phyloP scores from a whole-genome alignment of 768 basidiomycete species.

The Phanerochaete carnosa region DNA sequence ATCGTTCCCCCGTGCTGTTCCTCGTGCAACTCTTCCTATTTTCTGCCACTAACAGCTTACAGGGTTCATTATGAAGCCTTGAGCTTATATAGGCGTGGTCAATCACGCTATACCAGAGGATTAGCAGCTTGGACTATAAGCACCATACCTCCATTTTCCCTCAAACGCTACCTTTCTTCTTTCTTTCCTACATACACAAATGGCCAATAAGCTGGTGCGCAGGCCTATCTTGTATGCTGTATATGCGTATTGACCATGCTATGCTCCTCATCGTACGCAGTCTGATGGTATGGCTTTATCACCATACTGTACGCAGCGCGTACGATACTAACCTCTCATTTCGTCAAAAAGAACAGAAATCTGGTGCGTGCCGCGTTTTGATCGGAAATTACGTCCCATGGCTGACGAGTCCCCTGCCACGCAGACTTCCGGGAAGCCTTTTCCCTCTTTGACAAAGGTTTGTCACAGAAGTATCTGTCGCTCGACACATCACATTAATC shows the following conservation, averaged over 20 bases:
- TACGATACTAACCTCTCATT: constrained; percentile 12
- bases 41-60: too few species aligned
- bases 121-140: constrained; percentile 14
- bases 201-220: constrained; percentile 57
- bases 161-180: constrained; percentile 7
- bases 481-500: constrained; percentile 1
- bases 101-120: not conserved
- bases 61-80: too few species aligned
- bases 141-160: constrained; percentile 4
- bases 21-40: too few species aligned
- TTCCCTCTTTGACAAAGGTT: constrained; percentile 95
- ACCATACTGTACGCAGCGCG: constrained; percentile 12
- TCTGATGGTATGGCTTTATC: constrained; percentile 24
- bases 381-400: not conserved
- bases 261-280: constrained; percentile 9
- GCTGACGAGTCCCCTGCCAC: not conserved
- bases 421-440: constrained; percentile 99
- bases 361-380: constrained; percentile 52
- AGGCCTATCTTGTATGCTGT: not conserved
- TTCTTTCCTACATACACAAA: constrained; percentile 18
- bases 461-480: constrained; percentile 18
- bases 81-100: too few species aligned
- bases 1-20: too few species aligned
- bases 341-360: constrained; percentile 73
- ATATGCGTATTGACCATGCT: not conserved